A percentile compares a stretch with the other conserved stretches of the same genome.
These are phyloP conservation scores for Plasmodium adleri DNA, from an alignment of 169 alveolate species.

Conservation along the genomic window DNA sequence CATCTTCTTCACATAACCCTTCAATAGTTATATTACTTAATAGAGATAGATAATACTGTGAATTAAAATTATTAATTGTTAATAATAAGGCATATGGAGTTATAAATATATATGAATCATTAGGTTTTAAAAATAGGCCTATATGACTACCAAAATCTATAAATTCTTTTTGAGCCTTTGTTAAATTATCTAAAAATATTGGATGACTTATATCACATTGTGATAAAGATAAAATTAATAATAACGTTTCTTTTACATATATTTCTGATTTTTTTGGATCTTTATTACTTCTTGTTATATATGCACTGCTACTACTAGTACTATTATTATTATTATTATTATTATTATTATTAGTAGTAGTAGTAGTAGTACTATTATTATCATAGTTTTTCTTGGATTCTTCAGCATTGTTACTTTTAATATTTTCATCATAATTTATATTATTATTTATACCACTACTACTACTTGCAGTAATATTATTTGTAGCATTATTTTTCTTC, in stretches of 20 bases:
- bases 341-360: background rate
- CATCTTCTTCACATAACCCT: slow-evolving; percentile 15
- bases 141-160: slow-evolving; percentile 81
- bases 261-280: slow-evolving; percentile 60
- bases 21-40: slow-evolving; percentile 42
- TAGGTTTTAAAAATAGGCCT: slow-evolving; percentile 81
- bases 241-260: slow-evolving; percentile 80
- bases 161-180: slow-evolving; percentile 86
- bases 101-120: slow-evolving; percentile 63
- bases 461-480: background rate
- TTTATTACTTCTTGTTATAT: slow-evolving; percentile 38
- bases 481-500: slow-evolving; percentile 1
- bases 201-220: slow-evolving; percentile 87
- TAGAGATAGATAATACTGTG: slow-evolving; percentile 35
- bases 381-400: background rate
- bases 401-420: background rate
- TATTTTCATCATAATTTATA: background rate
- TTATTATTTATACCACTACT: background rate
- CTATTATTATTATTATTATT: background rate
- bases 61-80: slow-evolving; percentile 56
- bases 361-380: background rate
- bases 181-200: slow-evolving; percentile 73
- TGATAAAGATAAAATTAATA: slow-evolving; percentile 81
- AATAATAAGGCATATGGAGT: slow-evolving; percentile 79
- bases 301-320: background rate